Evolutionary conservation across 176 grass and related monocot species (phyloP).

Genomic region (Aegilops sharonensis): DNA sequence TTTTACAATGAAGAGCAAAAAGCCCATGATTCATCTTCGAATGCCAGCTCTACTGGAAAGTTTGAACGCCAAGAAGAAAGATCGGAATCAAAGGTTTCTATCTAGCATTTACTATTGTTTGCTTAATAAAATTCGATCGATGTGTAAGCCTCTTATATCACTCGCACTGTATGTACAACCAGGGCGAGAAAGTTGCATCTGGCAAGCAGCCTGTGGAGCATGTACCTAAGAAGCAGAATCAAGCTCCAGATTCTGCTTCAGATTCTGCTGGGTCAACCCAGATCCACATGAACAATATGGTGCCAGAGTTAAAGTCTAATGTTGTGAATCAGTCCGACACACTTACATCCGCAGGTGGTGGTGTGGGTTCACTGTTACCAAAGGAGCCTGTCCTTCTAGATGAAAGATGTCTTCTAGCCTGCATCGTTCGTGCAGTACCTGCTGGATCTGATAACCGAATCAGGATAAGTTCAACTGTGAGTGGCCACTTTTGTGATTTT

Average conservation of each 20-base stretch:
- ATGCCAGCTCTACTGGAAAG: constrained; percentile 32
- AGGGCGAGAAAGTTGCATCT: constrained; percentile 38
- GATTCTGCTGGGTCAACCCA: constrained; percentile 27
- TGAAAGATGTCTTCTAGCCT: constrained; percentile 84
- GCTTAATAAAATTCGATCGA: not conserved
- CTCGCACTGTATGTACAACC: constrained; percentile 2
- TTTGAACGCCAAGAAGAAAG: constrained; percentile 59
- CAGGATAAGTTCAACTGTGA: constrained; percentile 91
- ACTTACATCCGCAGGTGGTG: constrained; percentile 4
- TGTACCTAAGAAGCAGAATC: constrained; percentile 36
- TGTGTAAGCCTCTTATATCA: not conserved
- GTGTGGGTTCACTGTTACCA: constrained; percentile 33
- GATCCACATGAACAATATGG: constrained; percentile 27
- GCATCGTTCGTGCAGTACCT: constrained; percentile 95
- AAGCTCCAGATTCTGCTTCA: constrained; percentile 30
- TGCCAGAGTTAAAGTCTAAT: constrained; percentile 41
- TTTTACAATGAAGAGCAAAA: constrained; percentile 47
- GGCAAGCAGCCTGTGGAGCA: constrained; percentile 43
- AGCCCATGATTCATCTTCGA: constrained; percentile 30
- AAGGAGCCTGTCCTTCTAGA: constrained; percentile 74
- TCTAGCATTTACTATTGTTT: not conserved
- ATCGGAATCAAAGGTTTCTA: constrained; percentile 60
- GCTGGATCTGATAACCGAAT: constrained; percentile 67
- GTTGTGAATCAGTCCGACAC: constrained; percentile 39
- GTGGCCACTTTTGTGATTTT: not conserved